Percentiles rank a stretch among this genome's conserved stretches.
These are phyloP conservation scores for Colletotrichum phormii DNA, from an alignment of 2,329 filamentous ascomycete genomes.

Conservation along the genomic window DNA sequence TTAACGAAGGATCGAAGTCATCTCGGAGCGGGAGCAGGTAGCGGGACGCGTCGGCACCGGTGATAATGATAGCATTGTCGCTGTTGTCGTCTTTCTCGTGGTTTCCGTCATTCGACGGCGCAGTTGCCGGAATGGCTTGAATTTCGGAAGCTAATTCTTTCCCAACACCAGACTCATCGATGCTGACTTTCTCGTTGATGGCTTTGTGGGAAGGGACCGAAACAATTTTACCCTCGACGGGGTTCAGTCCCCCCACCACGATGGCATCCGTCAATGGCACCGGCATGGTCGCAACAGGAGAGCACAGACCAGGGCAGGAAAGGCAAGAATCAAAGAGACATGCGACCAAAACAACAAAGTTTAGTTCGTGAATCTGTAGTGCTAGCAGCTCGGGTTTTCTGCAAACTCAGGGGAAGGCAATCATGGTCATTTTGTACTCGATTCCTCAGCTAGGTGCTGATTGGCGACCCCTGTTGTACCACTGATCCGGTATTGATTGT, in stretches of 20 bases:
- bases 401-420: background rate
- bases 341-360: background rate
- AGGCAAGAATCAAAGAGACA: background rate
- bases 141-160: slow-evolving; percentile 41
- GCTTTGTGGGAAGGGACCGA: slow-evolving; percentile 43
- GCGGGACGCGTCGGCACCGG: slow-evolving; percentile 61
- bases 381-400: background rate
- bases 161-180: slow-evolving; percentile 17
- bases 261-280: slow-evolving; percentile 37
- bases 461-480: background rate
- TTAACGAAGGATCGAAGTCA: slow-evolving; percentile 62
- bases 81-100: slow-evolving; percentile 42
- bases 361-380: background rate
- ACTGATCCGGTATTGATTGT: background rate
- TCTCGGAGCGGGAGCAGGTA: slow-evolving; percentile 64
- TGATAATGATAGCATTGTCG: slow-evolving; percentile 60
- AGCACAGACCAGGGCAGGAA: background rate
- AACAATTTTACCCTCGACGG: slow-evolving; percentile 45
- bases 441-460: background rate
- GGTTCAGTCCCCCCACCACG: slow-evolving; percentile 42
- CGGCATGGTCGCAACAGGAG: background rate
- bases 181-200: slow-evolving; percentile 45
- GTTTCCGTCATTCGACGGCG: slow-evolving; percentile 34
- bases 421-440: slow-evolving; percentile 1
- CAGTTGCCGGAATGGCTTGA: slow-evolving; percentile 29